phyloP scores from a whole-genome alignment of 2,329 filamentous ascomycete genomes.

The Amesomyces nigricolor region DNA sequence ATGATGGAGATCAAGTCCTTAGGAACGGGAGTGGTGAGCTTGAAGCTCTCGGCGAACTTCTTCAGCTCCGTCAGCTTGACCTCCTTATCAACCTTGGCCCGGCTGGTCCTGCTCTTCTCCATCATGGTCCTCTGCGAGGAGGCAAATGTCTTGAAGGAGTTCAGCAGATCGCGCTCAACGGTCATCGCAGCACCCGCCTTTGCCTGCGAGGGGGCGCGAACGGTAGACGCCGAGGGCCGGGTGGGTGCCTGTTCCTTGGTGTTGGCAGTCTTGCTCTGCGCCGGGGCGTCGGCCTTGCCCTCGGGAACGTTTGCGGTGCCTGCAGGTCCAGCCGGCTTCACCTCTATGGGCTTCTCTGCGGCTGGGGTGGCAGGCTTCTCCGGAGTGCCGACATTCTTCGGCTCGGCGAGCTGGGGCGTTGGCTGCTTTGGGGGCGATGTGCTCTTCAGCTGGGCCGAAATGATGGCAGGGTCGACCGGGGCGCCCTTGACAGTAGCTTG shows the following conservation, averaged over 20 bases:
- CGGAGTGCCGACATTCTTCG: slow-evolving; percentile 12
- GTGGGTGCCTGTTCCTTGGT: slow-evolving; percentile 15
- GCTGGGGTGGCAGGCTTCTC: slow-evolving; percentile 23
- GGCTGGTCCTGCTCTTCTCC: slow-evolving; percentile 52
- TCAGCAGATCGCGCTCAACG: slow-evolving; percentile 56
- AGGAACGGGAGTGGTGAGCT: slow-evolving; percentile 87
- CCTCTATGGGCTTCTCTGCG: slow-evolving; percentile 25
- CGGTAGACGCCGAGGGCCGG: slow-evolving; percentile 23
- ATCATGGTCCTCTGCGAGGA: slow-evolving; percentile 49
- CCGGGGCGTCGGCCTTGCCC: slow-evolving; percentile 19
- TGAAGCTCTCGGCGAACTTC: slow-evolving; percentile 92
- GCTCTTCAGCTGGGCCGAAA: slow-evolving; percentile 69
- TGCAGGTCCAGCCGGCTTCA: slow-evolving; percentile 28
- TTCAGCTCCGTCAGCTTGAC: slow-evolving; percentile 90
- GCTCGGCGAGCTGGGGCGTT: slow-evolving; percentile 17
- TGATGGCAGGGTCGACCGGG: slow-evolving; percentile 82
- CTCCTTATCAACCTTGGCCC: slow-evolving; percentile 71
- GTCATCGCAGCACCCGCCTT: slow-evolving; percentile 40
- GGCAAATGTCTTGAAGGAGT: slow-evolving; percentile 60
- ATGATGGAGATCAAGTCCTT: slow-evolving; percentile 89
- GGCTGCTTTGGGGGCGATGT: slow-evolving; percentile 38
- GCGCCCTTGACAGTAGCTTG: slow-evolving; percentile 69
- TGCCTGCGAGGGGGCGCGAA: slow-evolving; percentile 37
- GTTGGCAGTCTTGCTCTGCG: slow-evolving; percentile 22
- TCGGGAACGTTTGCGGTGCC: slow-evolving; percentile 29